phyloP scores from a whole-genome alignment of 2,329 filamentous ascomycete species.

The Aspergillus bombycis region DNA sequence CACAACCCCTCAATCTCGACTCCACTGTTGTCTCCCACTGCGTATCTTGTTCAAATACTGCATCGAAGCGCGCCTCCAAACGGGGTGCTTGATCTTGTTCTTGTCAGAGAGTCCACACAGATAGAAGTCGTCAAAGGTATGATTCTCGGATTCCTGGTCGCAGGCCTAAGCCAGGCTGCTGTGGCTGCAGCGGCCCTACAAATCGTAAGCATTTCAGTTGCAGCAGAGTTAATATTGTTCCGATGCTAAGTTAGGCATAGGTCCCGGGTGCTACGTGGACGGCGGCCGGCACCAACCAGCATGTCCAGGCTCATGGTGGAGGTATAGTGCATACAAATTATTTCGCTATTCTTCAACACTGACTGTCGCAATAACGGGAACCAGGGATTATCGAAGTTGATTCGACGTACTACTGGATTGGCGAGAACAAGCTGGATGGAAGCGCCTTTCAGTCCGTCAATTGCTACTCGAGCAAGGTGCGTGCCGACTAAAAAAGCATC shows the following conservation, averaged over 20 bases:
- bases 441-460: slow-evolving; percentile 66
- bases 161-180: neutral
- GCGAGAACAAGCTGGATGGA: slow-evolving; percentile 70
- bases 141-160: neutral
- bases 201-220: neutral
- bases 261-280: slow-evolving; percentile 55
- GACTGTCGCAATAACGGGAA: neutral
- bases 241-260: neutral
- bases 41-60: neutral
- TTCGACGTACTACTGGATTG: slow-evolving; percentile 67
- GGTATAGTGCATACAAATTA: slow-evolving; percentile 38
- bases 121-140: neutral
- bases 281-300: slow-evolving; percentile 50
- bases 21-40: neutral
- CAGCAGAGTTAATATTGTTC: no score
- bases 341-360: no score
- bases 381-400: slow-evolving; percentile 57
- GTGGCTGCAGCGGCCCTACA: slow-evolving; percentile 8
- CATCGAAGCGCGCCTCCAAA: neutral
- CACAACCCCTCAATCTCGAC: neutral
- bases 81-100: neutral
- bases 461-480: slow-evolving; percentile 63
- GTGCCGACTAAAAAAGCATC: neutral
- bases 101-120: neutral
- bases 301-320: slow-evolving; percentile 69